Conservation (phyloP, 2,329 filamentous ascomycete species). For the Atkinsonella texensis region DNA sequence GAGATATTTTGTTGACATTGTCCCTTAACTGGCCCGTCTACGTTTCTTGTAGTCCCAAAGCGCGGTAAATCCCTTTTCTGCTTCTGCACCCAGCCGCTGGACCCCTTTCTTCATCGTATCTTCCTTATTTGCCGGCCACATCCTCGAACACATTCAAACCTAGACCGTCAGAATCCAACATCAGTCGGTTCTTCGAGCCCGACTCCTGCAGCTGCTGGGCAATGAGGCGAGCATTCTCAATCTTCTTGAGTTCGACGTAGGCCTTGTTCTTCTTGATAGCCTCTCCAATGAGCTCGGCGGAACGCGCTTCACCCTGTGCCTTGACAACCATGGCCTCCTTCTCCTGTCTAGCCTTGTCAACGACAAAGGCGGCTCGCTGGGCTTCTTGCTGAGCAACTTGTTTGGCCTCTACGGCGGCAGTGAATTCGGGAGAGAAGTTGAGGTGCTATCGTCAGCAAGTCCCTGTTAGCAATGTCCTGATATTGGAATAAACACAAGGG, state of each 20-base stretch:
- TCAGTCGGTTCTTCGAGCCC: slow-evolving; percentile 82
- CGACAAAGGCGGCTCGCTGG: slow-evolving; percentile 90
- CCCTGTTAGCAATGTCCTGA: not conserved
- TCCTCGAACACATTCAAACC: slow-evolving; percentile 72
- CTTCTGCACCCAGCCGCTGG: not conserved
- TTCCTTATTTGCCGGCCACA: slow-evolving; percentile 30
- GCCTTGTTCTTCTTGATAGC: slow-evolving; percentile 99
- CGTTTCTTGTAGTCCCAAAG: not conserved
- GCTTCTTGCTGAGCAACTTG: slow-evolving; percentile 82
- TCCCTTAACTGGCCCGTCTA: not conserved
- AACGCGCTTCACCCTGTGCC: slow-evolving; percentile 97
- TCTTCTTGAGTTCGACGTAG: slow-evolving; percentile 94
- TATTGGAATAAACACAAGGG: no score
- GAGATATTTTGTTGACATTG: slow-evolving; percentile 1
- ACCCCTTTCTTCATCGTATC: not conserved
- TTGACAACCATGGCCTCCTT: slow-evolving; percentile 98
- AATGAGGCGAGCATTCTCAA: slow-evolving; percentile 88
- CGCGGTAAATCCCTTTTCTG: not conserved
- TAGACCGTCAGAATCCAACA: slow-evolving; percentile 81
- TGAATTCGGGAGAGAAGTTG: slow-evolving; percentile 63
- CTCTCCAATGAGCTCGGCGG: slow-evolving; percentile 93
- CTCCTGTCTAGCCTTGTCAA: slow-evolving; percentile 98
- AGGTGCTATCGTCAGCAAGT: slow-evolving; percentile 39
- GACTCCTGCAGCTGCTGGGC: slow-evolving; percentile 78
- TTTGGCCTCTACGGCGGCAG: slow-evolving; percentile 61